A percentile compares a stretch with the other conserved stretches of the same genome.
These are phyloP conservation scores for Fusarium protoensiforme DNA, from an alignment of 2,329 filamentous ascomycete genomes.

Conservation along the genomic window DNA sequence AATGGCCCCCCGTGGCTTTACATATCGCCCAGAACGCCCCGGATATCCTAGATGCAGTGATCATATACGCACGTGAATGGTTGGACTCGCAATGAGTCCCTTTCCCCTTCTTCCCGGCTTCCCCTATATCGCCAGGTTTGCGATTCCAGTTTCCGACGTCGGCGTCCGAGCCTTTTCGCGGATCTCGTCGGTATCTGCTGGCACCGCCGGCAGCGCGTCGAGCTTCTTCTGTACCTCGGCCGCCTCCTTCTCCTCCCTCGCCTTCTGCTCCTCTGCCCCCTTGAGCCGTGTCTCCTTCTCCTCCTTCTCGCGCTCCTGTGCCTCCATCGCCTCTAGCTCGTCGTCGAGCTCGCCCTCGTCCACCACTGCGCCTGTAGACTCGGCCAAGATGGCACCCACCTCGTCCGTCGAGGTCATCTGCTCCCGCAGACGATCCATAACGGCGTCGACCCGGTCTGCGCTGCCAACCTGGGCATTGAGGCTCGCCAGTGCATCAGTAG, in stretches of 20 bases:
- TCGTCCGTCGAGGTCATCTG: constrained; percentile 88
- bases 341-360: constrained; percentile 90
- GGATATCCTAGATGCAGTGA: constrained; percentile 27
- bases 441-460: constrained; percentile 77
- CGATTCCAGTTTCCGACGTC: constrained; percentile 53
- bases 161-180: constrained; percentile 43
- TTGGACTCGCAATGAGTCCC: constrained; percentile 2
- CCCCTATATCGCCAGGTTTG: constrained; percentile 44
- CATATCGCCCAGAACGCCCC: constrained; percentile 27
- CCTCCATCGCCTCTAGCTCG: constrained; percentile 82
- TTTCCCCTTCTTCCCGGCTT: constrained; percentile 41
- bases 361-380: constrained; percentile 63
- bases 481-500: constrained; percentile 75
- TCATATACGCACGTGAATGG: constrained; percentile 29
- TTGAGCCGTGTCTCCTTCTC: constrained; percentile 59
- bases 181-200: constrained; percentile 49
- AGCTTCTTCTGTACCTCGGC: constrained; percentile 64
- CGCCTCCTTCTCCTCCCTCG: constrained; percentile 56
- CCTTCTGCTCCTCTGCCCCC: constrained; percentile 53
- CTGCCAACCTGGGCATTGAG: constrained; percentile 85
- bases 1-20: constrained; percentile 20
- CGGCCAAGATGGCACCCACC: constrained; percentile 79
- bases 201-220: constrained; percentile 59
- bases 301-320: constrained; percentile 65
- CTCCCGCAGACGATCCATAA: constrained; percentile 80